Percentiles rank a stretch among this genome's conserved stretches.
Evolutionary conservation across 2,329 filamentous ascomycete species (phyloP).

Genomic region (Neonectria coccinea): DNA sequence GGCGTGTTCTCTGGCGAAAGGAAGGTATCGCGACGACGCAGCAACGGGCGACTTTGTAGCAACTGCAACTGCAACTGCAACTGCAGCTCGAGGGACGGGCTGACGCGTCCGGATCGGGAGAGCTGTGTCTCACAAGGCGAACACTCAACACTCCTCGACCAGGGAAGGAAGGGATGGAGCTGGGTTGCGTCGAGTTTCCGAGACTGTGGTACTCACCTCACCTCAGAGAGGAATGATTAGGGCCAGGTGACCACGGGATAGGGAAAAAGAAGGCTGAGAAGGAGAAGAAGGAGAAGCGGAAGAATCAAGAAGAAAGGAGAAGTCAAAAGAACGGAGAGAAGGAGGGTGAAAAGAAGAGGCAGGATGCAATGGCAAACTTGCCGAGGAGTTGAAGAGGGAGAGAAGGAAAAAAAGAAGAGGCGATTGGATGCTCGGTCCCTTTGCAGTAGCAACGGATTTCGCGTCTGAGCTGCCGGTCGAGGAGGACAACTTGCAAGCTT

Average conservation of each 20-base stretch:
- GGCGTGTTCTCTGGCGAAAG: neutral
- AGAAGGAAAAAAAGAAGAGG: conserved; percentile 32
- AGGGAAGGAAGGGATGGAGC: conserved; percentile 1
- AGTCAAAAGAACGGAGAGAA: conserved; percentile 43
- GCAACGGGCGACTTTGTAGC: neutral
- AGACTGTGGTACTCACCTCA: conserved; percentile 40
- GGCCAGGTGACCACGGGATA: conserved; percentile 27
- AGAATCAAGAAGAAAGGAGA: conserved; percentile 14
- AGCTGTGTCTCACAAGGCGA: conserved; percentile 19
- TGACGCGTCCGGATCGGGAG: conserved; percentile 15
- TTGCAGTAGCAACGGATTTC: conserved; percentile 39
- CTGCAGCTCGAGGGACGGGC: conserved; percentile 4
- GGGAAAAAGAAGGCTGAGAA: conserved; percentile 21
- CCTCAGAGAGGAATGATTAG: conserved; percentile 38
- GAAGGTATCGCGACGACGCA: neutral
- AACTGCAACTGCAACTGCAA: neutral
- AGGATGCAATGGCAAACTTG: conserved; percentile 36
- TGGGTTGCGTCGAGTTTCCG: neutral
- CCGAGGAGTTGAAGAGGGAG: conserved; percentile 31
- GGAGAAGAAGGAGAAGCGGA: neutral
- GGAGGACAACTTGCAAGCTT: conserved; percentile 43
- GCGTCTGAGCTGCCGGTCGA: conserved; percentile 36
- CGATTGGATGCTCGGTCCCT: conserved; percentile 35
- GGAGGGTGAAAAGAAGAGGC: conserved; percentile 24
- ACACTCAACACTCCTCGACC: neutral